Evolutionary conservation across 352 stramenopile genomes (phyloP).

Genomic region (Pythium guiyangense): DNA sequence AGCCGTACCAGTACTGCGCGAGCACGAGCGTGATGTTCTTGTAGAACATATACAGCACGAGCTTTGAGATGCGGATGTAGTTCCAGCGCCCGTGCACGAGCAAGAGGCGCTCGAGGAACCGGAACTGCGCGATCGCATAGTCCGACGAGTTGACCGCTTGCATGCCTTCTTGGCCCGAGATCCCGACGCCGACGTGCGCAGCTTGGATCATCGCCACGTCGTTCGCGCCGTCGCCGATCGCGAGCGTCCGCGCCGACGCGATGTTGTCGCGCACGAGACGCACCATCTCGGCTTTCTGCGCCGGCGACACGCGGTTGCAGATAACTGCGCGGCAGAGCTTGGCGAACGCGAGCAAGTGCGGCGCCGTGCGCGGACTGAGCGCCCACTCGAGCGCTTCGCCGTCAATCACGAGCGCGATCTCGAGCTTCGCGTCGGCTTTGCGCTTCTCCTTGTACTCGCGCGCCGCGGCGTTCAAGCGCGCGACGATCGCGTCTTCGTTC

Average conservation of each 20-base stretch:
- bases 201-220: constrained; percentile 96
- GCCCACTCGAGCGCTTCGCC: constrained; percentile 68
- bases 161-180: constrained; percentile 92
- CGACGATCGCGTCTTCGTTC: constrained; percentile 61
- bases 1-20: constrained; percentile 88
- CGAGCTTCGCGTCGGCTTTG: constrained; percentile 33
- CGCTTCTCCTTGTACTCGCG: constrained; percentile 42
- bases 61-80: constrained; percentile 91
- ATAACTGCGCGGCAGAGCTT: constrained; percentile 76
- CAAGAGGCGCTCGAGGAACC: constrained; percentile 87
- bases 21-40: constrained; percentile 93
- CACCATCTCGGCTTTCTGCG: too few species aligned
- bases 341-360: constrained; percentile 60
- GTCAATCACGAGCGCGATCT: constrained; percentile 71
- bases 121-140: constrained; percentile 95
- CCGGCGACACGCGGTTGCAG: constrained; percentile 81
- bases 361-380: constrained; percentile 34
- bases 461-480: constrained; percentile 36
- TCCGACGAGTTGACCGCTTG: constrained; percentile 93
- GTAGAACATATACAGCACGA: constrained; percentile 95
- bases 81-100: constrained; percentile 93
- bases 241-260: constrained; percentile 63
- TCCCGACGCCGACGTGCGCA: constrained; percentile 91
- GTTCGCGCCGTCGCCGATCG: constrained; percentile 94
- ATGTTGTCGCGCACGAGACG: constrained; percentile 61